These are phyloP conservation scores for Metarhizium brunneum DNA, from an alignment of 2,329 filamentous ascomycete species.

Conservation along the genomic window DNA sequence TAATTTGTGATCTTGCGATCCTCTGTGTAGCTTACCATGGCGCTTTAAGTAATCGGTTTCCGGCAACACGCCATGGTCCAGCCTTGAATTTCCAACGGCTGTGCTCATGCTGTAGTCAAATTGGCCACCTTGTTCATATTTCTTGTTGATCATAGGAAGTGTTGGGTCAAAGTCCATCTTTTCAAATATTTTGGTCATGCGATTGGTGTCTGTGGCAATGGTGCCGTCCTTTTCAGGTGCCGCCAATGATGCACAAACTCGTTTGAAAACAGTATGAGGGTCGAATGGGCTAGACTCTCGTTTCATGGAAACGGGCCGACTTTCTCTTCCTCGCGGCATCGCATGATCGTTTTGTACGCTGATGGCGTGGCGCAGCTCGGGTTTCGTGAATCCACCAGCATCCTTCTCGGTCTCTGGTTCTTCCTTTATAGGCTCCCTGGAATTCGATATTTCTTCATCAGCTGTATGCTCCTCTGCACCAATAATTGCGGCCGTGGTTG, in stretches of 20 bases:
- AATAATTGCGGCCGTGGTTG: conserved; percentile 4
- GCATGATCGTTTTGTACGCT: conserved; percentile 39
- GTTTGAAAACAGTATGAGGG: conserved; percentile 48
- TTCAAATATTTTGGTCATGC: conserved; percentile 41
- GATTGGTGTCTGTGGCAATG: conserved; percentile 14
- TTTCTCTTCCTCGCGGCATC: conserved; percentile 20
- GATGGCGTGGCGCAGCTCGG: conserved; percentile 48
- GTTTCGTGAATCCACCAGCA: conserved; percentile 44
- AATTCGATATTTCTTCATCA: conserved; percentile 10
- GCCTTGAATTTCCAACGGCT: conserved; percentile 18
- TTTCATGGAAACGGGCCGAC: conserved; percentile 29
- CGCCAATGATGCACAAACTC: conserved; percentile 39
- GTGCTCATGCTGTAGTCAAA: conserved; percentile 35
- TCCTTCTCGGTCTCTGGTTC: conserved; percentile 14
- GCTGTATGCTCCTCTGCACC: conserved; percentile 3
- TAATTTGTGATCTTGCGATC: conserved; percentile 18
- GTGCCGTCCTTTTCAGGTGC: conserved; percentile 12
- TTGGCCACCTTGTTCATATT: conserved; percentile 47
- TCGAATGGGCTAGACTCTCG: conserved; percentile 48
- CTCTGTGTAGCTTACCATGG: conserved; percentile 32
- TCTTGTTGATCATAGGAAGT: conserved; percentile 45
- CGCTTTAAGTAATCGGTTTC: conserved; percentile 39
- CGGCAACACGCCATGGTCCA: conserved; percentile 26
- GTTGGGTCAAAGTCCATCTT: conserved; percentile 44
- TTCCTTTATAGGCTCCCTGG: conserved; percentile 7